These are phyloP conservation scores for Globisporangium uncinulatum DNA, from an alignment of 352 stramenopile genomes.

Conservation along the genomic window DNA sequence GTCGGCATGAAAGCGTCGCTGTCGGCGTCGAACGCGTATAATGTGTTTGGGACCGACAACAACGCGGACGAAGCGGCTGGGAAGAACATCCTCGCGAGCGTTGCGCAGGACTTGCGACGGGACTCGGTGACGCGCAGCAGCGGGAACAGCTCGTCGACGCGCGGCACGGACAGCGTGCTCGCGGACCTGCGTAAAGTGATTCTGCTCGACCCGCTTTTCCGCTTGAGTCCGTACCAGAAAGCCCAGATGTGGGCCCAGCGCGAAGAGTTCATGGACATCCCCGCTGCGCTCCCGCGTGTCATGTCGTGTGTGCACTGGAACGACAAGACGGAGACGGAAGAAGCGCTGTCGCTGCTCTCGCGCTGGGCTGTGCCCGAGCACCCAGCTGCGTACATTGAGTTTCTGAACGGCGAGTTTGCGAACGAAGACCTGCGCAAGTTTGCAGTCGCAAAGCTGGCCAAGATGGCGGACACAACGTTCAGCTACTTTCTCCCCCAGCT, in stretches of 20 bases:
- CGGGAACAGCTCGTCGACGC: conserved; percentile 41
- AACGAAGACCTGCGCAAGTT: conserved; percentile 70
- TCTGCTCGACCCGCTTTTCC: conserved; percentile 73
- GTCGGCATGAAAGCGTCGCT: conserved; percentile 7
- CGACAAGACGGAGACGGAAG: conserved; percentile 60
- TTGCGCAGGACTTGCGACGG: conserved; percentile 38
- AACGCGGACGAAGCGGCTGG: conserved; percentile 45
- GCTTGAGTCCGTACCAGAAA: conserved; percentile 78
- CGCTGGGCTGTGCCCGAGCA: conserved; percentile 69
- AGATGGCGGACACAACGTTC: conserved; percentile 85
- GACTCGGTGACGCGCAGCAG: conserved; percentile 57
- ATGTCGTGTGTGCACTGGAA: conserved; percentile 81
- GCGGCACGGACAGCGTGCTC: conserved; percentile 35
- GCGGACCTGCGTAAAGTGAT: conserved; percentile 77
- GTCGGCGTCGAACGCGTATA: background rate
- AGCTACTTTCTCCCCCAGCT: conserved; percentile 87
- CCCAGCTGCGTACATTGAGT: conserved; percentile 74
- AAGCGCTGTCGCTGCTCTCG: conserved; percentile 60
- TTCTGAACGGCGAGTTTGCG: conserved; percentile 77
- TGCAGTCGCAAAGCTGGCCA: conserved; percentile 65
- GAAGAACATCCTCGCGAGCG: conserved; percentile 43
- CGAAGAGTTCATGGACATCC: conserved; percentile 74
- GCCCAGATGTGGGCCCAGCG: conserved; percentile 77
- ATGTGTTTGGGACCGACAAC: conserved; percentile 25
- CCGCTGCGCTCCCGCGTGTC: conserved; percentile 65